Evolutionary conservation across 495 filamentous ascomycete genomes (phyloP), one percentile per base, ranked within the genome.

Genomic region (Podospora fimiseda): DNA sequence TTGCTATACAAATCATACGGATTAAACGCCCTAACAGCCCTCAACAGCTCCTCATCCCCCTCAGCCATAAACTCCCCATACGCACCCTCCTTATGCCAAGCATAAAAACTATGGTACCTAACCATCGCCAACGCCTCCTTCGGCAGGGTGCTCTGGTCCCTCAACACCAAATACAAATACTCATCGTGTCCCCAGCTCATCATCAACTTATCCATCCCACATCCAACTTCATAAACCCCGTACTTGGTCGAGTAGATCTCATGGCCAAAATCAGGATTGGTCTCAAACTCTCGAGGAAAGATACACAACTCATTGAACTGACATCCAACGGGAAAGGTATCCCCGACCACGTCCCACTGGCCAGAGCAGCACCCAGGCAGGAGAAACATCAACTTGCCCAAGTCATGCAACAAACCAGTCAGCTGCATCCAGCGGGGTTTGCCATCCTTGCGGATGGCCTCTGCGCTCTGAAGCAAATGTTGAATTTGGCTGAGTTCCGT

Each of bases 341-440:
- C 90, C 14, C 90, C 90, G 9, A 95, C 89, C 13, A 94, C 88
- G 61, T 93, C 90, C 90, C 90, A 94, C 65, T 95, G 90, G 43
- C 90, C 89, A 52, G 84, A 69, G 9, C 85, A 87, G n/a, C 87
- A 88, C 46, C 80, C 85, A 67, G 83, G 88, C 71, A 93, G 90
- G 76, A 82, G 92, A 8, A 67, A 59, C 27, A 94, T 80, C 14
- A 94, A 78, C 70, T 94, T 95, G 57, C 90, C 90, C 13, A 94
- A 76, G 57, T 94, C 90, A 67, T 95, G 90, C 57, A 95, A 86
- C n/a, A 94, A 77, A 1, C 90, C 89, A 0, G 83, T 87, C 18
- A 94, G 70, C 67, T 94, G 90, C 87, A 94, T 92, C 90, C 90
- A 95, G 30, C 87, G 78, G 5, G 90, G 90, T 73, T 94, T 93